These are phyloP conservation scores for Naegleria lovaniensis DNA, from an alignment of 208 protist genomes.

Conservation along the genomic window DNA sequence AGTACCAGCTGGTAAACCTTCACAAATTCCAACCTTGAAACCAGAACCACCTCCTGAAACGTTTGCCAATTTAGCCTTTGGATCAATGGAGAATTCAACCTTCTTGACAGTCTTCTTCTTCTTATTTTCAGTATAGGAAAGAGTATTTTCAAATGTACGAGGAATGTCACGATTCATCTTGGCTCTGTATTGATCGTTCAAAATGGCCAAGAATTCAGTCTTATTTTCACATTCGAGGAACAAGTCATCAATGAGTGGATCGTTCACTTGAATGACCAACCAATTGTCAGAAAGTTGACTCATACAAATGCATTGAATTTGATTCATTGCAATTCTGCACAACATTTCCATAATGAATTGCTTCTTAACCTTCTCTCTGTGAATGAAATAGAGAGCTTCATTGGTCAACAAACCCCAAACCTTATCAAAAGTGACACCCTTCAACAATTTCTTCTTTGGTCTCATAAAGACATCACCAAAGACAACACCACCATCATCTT, in stretches of 20 bases:
- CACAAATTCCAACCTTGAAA: not conserved
- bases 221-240: constrained; percentile 18
- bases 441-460: not conserved
- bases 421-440: not conserved
- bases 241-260: not conserved
- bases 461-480: not conserved
- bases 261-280: not conserved
- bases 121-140: not conserved
- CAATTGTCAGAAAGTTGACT: constrained; percentile 2
- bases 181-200: constrained; percentile 15
- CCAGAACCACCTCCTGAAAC: not conserved
- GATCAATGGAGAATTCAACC: not conserved
- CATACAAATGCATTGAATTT: not conserved
- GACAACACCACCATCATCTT: not conserved
- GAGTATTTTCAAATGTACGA: not conserved
- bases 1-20: not conserved
- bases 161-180: not conserved
- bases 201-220: constrained; percentile 16
- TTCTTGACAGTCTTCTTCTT: not conserved
- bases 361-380: constrained; percentile 1
- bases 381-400: not conserved
- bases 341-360: constrained; percentile 14
- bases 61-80: not conserved
- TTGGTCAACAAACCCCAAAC: not conserved
- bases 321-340: not conserved